Evolutionary conservation across 768 basidiomycete species (phyloP).

Genomic region (Rhodotorula toruloides): DNA sequence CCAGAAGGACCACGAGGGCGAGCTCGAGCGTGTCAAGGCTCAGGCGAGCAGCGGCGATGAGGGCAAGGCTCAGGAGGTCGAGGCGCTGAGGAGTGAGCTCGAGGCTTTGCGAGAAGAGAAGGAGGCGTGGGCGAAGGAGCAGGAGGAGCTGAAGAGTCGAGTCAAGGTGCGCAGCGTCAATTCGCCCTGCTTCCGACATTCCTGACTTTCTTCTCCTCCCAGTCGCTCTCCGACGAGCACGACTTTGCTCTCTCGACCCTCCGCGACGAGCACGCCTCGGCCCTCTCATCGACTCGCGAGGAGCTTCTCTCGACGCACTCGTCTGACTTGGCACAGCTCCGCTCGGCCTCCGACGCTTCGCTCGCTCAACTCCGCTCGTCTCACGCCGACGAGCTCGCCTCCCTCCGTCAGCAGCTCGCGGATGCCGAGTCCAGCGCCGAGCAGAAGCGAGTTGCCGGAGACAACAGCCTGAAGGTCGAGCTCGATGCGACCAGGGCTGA

Average conservation of each 20-base stretch:
- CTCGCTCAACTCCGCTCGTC: slow-evolving; percentile 42
- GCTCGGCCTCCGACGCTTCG: neutral
- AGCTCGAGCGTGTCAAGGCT: slow-evolving; percentile 64
- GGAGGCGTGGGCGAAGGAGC: neutral
- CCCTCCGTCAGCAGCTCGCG: slow-evolving; percentile 56
- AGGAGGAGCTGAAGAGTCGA: slow-evolving; percentile 55
- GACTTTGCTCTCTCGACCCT: neutral
- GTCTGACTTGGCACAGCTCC: neutral
- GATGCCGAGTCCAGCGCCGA: slow-evolving; percentile 53
- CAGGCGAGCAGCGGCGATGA: slow-evolving; percentile 59
- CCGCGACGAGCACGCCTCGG: neutral
- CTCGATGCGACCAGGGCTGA: slow-evolving; percentile 72
- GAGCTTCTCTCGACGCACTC: neutral
- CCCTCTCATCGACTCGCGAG: neutral
- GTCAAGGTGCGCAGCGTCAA: slow-evolving; percentile 62
- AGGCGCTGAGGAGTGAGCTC: too few relatives aligned
- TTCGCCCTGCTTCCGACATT: neutral
- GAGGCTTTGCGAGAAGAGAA: too few relatives aligned
- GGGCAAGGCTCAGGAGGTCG: slow-evolving; percentile 21
- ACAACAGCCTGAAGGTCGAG: slow-evolving; percentile 55
- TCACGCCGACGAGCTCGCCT: slow-evolving; percentile 67
- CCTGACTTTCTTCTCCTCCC: neutral
- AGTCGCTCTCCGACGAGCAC: neutral
- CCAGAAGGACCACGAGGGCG: slow-evolving; percentile 53
- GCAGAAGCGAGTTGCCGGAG: slow-evolving; percentile 53